Conservation (phyloP, 2,329 filamentous ascomycete genomes). For the Dactylellina haptotyla region DNA sequence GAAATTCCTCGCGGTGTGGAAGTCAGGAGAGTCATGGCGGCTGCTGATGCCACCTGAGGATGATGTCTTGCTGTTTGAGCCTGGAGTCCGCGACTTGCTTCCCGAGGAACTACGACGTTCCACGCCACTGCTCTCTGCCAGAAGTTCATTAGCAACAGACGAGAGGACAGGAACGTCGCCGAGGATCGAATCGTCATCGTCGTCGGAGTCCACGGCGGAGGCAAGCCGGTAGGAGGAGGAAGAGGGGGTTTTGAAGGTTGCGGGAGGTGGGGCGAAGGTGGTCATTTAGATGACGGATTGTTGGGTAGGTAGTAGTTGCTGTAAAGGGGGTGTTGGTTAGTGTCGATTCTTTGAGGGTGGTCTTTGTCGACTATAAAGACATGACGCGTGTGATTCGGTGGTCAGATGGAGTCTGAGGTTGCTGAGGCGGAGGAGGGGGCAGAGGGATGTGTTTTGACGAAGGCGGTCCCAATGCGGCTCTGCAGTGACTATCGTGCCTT, state of each 20-base stretch:
- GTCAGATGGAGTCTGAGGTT: constrained; percentile 11
- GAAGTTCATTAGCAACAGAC: constrained; percentile 48
- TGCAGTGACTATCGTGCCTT: not conserved
- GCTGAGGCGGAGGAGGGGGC: constrained; percentile 1
- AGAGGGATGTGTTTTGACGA: constrained; percentile 11
- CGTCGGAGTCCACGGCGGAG: constrained; percentile 41
- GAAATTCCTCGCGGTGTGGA: constrained; percentile 45
- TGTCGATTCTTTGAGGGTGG: constrained; percentile 5
- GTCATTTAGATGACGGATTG: constrained; percentile 32
- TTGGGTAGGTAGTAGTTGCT: constrained; percentile 1
- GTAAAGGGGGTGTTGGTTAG: constrained; percentile 27
- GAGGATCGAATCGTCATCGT: constrained; percentile 43
- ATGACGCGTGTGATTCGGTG: constrained; percentile 54
- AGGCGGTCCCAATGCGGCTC: not conserved
- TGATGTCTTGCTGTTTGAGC: constrained; percentile 49
- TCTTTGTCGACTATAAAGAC: constrained; percentile 49
- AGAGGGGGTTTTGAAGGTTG: constrained; percentile 44
- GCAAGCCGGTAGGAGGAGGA: constrained; percentile 41
- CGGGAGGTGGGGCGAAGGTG: constrained; percentile 33
- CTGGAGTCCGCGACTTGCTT: constrained; percentile 42
- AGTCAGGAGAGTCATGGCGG: constrained; percentile 26
- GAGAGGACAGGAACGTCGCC: constrained; percentile 51
- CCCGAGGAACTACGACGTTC: constrained; percentile 34
- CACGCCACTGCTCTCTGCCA: constrained; percentile 41
- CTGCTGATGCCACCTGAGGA: constrained; percentile 41